Evolutionary conservation across 306 rosid species (phyloP), one percentile per base, ranked within the genome.

Genomic region (Geum urbanum): DNA sequence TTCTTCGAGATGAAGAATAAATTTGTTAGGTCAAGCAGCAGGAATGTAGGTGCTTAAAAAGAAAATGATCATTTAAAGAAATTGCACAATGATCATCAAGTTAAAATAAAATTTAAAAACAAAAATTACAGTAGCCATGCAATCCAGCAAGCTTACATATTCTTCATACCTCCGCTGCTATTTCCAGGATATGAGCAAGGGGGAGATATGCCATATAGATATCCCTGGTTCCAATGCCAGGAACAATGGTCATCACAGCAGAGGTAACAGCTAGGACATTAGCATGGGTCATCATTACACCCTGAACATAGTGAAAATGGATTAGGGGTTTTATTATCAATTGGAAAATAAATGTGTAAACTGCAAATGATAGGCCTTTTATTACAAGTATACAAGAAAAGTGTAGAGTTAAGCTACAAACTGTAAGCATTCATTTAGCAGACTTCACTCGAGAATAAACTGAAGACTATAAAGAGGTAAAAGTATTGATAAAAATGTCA

Each of bases 221-320:
- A 82, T 95, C 99, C 75, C 77, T 86, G 68, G 70, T 79, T 76
- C 85, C 88, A 69, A 95, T 79, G 68, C 87, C 73, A 63, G 99
- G 99, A 76, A 95, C 95, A 69, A 89, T 91, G 47, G 87, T 81
- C 96, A 87, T 91, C 75, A 91, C 95, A 61, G 91, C 88, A 74
- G 96, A 87, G 69, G 77, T 87, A 60, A 94, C 85, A 77, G 97
- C 95, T 37, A 95, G 76, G 81, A 95, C 86, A 84, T 94, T 95
- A 69, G 83, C 85, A 80, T 95, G 99, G 52, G 99, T 95, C 99
- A 95, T 83, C 99, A 91, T 91, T 63, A 95, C 99, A 74, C 99
- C 99, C 99, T 95, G 85, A 69, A 74, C 64, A 74, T 80, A 72
- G 54, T 18, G 52, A 63, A 73, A 69, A 57, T 65, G 70, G 10